phyloP scores from a whole-genome alignment of 2,329 filamentous ascomycete genomes.

The Fusarium sp. region DNA sequence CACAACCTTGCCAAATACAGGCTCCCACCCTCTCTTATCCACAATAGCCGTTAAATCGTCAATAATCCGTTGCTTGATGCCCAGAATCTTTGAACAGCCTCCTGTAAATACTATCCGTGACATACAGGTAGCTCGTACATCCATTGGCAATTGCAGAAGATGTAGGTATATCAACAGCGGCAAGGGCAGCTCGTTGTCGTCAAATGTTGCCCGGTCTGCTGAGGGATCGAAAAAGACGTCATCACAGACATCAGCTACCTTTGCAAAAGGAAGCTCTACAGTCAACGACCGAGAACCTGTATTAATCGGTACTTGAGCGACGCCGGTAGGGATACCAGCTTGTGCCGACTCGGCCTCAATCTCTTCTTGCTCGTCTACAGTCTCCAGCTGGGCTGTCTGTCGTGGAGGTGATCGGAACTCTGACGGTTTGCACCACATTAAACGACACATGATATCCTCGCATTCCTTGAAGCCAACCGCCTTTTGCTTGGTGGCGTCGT shows the following conservation, averaged over 20 bases:
- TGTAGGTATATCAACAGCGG: slow-evolving; percentile 79
- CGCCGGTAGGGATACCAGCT: slow-evolving; percentile 36
- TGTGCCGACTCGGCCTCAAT: slow-evolving; percentile 49
- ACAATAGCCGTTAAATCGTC: slow-evolving; percentile 77
- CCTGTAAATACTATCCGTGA: slow-evolving; percentile 88
- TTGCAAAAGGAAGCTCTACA: slow-evolving; percentile 72
- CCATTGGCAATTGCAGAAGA: slow-evolving; percentile 78
- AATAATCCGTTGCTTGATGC: slow-evolving; percentile 79
- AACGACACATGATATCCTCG: slow-evolving; percentile 78
- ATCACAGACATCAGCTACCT: slow-evolving; percentile 79
- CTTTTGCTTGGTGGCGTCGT: slow-evolving; percentile 48
- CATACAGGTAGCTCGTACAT: slow-evolving; percentile 87
- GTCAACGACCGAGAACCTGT: slow-evolving; percentile 62
- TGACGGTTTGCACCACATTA: slow-evolving; percentile 75
- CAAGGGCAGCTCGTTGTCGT: slow-evolving; percentile 86
- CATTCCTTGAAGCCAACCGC: slow-evolving; percentile 77
- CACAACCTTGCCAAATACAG: slow-evolving; percentile 74
- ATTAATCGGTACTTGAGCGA: slow-evolving; percentile 56
- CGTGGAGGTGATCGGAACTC: slow-evolving; percentile 47
- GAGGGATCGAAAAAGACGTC: slow-evolving; percentile 73
- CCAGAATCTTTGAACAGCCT: slow-evolving; percentile 79
- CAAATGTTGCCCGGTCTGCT: slow-evolving; percentile 66
- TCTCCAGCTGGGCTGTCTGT: slow-evolving; percentile 54
- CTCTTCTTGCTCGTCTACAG: slow-evolving; percentile 68
- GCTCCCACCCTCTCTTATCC: slow-evolving; percentile 77